Conservation (phyloP, 768 basidiomycete species). For the Tylopilus subfusipes region DNA sequence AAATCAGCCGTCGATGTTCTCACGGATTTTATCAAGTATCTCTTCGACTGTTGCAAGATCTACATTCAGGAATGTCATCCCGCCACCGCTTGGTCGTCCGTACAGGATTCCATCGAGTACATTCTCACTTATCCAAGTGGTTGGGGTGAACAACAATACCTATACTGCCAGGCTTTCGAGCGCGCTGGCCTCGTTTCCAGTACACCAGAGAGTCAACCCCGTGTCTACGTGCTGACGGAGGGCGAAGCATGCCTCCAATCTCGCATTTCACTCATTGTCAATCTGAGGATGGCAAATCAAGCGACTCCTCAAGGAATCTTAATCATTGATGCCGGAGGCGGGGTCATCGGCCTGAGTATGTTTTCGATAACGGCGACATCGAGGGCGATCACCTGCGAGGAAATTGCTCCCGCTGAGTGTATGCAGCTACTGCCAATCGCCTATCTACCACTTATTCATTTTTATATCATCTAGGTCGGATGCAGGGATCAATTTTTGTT, state of each 20-base stretch:
- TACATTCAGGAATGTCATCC: background rate
- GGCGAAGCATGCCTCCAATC: background rate
- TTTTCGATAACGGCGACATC: background rate
- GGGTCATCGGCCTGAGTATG: background rate
- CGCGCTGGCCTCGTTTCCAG: constrained; percentile 16
- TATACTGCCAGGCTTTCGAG: constrained; percentile 15
- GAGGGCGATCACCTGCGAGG: background rate
- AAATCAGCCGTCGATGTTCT: background rate
- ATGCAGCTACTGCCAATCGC: background rate
- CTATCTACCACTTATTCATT: background rate
- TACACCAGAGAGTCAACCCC: constrained; percentile 4
- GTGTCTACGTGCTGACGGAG: constrained; percentile 6
- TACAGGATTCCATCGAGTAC: background rate
- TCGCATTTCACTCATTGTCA: background rate
- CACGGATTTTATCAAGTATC: background rate
- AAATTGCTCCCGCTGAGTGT: background rate
- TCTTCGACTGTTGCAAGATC: background rate
- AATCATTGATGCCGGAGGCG: background rate
- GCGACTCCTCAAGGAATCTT: background rate
- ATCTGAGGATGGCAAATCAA: background rate
- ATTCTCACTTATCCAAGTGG: constrained; percentile 22
- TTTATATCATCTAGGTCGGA: background rate
- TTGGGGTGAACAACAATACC: constrained; percentile 8
- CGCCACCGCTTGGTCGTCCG: background rate
- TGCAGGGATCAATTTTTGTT: background rate